phyloP scores from a whole-genome alignment of 495 filamentous ascomycete genomes.

The Penicillium manginii region DNA sequence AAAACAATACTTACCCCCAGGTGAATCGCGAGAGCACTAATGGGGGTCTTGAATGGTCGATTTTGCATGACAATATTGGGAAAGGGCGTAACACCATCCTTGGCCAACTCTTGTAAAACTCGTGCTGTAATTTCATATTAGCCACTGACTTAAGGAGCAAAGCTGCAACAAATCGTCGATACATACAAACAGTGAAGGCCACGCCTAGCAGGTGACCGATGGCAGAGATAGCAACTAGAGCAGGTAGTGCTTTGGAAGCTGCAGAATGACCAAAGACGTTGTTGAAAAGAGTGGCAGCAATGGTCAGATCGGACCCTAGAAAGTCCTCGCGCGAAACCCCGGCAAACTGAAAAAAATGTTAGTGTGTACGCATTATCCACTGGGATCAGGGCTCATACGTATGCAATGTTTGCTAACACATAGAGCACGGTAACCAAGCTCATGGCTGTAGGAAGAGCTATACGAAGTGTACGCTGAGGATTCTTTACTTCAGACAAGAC shows the following conservation, averaged over 20 bases:
- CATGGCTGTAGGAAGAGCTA: conserved; percentile 61
- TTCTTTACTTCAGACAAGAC: conserved; percentile 74
- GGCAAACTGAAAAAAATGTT: conserved; percentile 19
- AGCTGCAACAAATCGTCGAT: not conserved
- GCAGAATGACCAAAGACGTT: conserved; percentile 36
- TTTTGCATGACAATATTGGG: conserved; percentile 62
- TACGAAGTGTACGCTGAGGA: conserved; percentile 65
- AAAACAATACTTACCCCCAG: conserved; percentile 64
- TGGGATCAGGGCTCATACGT: conserved; percentile 29
- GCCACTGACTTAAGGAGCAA: not conserved
- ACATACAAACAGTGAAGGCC: conserved; percentile 33
- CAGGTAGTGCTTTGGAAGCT: conserved; percentile 24
- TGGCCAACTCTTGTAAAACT: conserved; percentile 67
- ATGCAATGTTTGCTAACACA: conserved; percentile 68
- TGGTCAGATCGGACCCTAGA: conserved; percentile 26
- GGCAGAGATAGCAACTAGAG: conserved; percentile 65
- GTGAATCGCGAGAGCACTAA: conserved; percentile 62
- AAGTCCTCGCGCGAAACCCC: conserved; percentile 35
- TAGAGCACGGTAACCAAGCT: conserved; percentile 62
- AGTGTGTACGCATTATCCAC: not conserved
- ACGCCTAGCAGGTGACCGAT: conserved; percentile 69
- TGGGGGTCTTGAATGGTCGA: conserved; percentile 65
- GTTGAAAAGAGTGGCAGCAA: conserved; percentile 31
- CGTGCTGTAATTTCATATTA: conserved; percentile 47
- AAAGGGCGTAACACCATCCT: conserved; percentile 69